These are phyloP conservation scores for Microbotryum lychnidis-dioicae DNA, from an alignment of 1,284 basidiomycete genomes.

Conservation along the genomic window DNA sequence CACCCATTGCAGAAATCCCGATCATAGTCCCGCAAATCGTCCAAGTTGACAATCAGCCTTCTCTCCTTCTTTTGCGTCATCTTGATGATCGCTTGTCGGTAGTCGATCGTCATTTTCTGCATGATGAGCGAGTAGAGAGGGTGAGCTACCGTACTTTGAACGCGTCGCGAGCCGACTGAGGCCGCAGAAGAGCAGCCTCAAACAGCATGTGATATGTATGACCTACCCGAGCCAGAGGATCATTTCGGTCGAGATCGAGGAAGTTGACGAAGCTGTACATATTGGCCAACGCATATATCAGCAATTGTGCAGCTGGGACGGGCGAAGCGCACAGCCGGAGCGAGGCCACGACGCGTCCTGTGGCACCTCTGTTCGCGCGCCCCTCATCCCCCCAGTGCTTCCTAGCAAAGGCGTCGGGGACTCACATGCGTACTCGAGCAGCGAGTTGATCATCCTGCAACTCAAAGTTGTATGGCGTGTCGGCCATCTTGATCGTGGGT, in stretches of 20 bases:
- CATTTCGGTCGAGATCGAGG: slow-evolving; percentile 23
- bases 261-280: slow-evolving; percentile 23
- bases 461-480: background rate
- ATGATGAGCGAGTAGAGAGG: background rate
- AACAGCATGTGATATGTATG: too few relatives aligned
- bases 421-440: slow-evolving; percentile 49
- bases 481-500: background rate
- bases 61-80: slow-evolving; percentile 79
- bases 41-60: slow-evolving; percentile 89
- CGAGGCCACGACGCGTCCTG: too few relatives aligned
- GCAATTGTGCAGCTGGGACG: background rate
- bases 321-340: background rate
- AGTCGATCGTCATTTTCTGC: slow-evolving; percentile 48
- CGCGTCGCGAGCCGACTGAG: background rate
- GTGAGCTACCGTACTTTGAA: background rate
- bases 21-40: slow-evolving; percentile 90
- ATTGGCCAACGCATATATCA: background rate
- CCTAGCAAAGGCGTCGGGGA: background rate
- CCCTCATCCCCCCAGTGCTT: background rate
- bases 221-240: slow-evolving; percentile 17
- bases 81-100: slow-evolving; percentile 73
- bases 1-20: slow-evolving; percentile 56
- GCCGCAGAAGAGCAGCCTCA: background rate
- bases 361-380: background rate
- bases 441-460: slow-evolving; percentile 60